Evolutionary conservation across 345 rosid genomes (phyloP).

Genomic region (Citrus hindsii): DNA sequence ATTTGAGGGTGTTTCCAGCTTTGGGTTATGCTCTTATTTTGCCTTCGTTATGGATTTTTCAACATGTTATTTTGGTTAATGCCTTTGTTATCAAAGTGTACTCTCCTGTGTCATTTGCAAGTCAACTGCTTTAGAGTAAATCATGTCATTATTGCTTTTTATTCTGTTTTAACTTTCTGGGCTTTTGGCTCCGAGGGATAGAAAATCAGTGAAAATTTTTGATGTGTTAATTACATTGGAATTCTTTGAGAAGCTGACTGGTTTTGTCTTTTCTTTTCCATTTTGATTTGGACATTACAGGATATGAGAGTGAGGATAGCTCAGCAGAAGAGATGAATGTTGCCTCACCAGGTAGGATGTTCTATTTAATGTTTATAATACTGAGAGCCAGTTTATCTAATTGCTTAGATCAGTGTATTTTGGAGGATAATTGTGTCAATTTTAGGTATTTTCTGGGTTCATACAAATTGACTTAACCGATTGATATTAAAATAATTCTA

Average conservation of each 20-base stretch:
- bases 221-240: background rate
- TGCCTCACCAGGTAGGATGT: constrained; percentile 37
- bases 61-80: background rate
- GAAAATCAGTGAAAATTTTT: background rate
- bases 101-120: background rate
- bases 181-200: background rate
- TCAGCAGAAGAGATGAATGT: constrained; percentile 41
- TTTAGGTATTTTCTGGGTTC: background rate
- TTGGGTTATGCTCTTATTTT: background rate
- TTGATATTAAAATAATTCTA: background rate
- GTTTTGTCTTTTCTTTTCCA: background rate
- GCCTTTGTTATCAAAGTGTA: background rate
- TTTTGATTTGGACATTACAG: constrained; percentile 24
- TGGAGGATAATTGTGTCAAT: background rate
- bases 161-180: background rate
- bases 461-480: background rate
- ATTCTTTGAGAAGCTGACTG: background rate
- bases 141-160: background rate
- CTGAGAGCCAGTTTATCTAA: background rate
- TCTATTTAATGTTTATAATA: background rate
- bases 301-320: constrained; percentile 59
- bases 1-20: background rate
- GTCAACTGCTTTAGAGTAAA: background rate
- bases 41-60: background rate
- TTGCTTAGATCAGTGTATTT: background rate